Evolutionary conservation across 192 early-diverging fungal species (phyloP).

Genomic region (Coemansia umbellata): DNA sequence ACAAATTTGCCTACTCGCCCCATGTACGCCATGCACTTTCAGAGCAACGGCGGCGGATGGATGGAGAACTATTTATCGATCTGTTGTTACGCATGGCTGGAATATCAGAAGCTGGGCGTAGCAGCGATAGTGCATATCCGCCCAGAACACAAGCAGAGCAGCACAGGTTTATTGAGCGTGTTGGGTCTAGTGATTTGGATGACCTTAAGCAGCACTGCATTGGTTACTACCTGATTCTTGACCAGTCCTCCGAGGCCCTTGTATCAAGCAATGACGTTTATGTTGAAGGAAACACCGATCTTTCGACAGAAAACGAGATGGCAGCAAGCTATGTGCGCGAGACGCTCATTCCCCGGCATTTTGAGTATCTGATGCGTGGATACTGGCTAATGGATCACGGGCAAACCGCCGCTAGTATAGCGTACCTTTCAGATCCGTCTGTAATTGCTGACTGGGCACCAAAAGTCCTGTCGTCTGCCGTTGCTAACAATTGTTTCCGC

Average conservation of each 20-base stretch:
- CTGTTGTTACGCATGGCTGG: slow-evolving; percentile 35
- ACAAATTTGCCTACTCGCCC: slow-evolving; percentile 21
- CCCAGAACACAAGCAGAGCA: slow-evolving; percentile 22
- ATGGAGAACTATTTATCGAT: slow-evolving; percentile 45
- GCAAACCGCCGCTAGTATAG: slow-evolving; percentile 15
- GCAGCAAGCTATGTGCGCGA: slow-evolving; percentile 23
- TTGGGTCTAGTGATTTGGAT: slow-evolving; percentile 32
- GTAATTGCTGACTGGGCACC: slow-evolving; percentile 46
- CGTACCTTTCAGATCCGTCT: slow-evolving; percentile 40
- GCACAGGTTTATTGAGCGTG: slow-evolving; percentile 7
- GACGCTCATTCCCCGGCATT: slow-evolving; percentile 36
- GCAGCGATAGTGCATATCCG: slow-evolving; percentile 15
- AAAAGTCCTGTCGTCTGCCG: slow-evolving; percentile 32
- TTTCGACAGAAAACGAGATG: background rate
- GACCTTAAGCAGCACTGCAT: slow-evolving; percentile 42
- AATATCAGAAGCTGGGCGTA: background rate
- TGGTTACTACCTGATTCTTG: slow-evolving; percentile 40
- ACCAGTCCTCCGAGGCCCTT: slow-evolving; percentile 1
- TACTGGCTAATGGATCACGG: slow-evolving; percentile 54
- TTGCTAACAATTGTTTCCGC: slow-evolving; percentile 7
- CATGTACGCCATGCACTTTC: slow-evolving; percentile 13
- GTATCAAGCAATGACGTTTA: slow-evolving; percentile 10
- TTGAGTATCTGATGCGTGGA: slow-evolving; percentile 40
- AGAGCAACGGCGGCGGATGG: slow-evolving; percentile 38
- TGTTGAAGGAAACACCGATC: slow-evolving; percentile 6